Base-by-base conservation (phyloP, 345 rosid species). In the Rhodomyrtus tomentosa region DNA sequence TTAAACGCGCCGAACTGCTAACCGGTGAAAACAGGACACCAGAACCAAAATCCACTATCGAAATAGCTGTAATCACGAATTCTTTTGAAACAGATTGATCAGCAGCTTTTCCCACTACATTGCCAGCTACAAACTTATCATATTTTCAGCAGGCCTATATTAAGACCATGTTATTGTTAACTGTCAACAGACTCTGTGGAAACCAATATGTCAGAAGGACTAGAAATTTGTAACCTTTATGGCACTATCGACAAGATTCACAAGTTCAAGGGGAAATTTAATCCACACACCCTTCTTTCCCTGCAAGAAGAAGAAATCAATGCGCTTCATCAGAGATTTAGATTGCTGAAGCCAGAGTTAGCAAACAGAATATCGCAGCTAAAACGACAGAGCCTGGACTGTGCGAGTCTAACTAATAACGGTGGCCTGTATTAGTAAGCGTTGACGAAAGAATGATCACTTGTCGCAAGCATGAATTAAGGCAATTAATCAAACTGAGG, bases 221-320 rank as follows among this genome's bases (percentile, higher is more conserved):
- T 4, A 27, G 54, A 55, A 45, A 12, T 22, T 20, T 40, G 84
- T 84, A 86, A 95, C 98, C 98, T 92, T 90, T 42, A 94, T 95
- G 5, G 93, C 92, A 38, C 92, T 85, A 82, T 94, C 98, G 40
- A 93, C 94, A 49, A 95, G 94, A 91, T 93, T 90, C 36, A 82
- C 95, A 24, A 92, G 91, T 76, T 85, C 85, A 85, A 91, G 87
- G 50, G 98, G 98, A 86, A 95, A 76, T 84, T 93, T 95, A 68
- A 94, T 91, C 98, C 98, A 95, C 62, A 94, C 91, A 49, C 95
- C 98, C 82, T 81, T 93, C 86, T 94, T 95, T 48, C 94, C 92
- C 98, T 95, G 92, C 84, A 82, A 68, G 79, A 68, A 8, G 25
- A 36, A 68, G 79, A 36, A 68, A 36, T 68, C 45, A 68, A 36